A percentile compares a stretch with the other conserved stretches of the same genome.
Conservation (phyloP, 1,284 basidiomycete species). For the Naganishia albida region DNA sequence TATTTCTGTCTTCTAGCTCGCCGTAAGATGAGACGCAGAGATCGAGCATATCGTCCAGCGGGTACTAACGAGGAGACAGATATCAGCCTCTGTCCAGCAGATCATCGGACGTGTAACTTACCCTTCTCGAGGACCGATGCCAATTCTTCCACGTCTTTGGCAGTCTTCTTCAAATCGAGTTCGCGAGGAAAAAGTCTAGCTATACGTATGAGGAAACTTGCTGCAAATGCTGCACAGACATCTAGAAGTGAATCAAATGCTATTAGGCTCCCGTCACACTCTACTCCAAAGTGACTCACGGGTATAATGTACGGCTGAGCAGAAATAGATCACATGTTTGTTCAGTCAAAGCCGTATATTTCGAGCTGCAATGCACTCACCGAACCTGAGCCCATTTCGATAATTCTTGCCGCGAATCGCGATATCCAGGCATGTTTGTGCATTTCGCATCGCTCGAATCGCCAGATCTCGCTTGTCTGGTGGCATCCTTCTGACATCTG, state of each 20-base stretch:
- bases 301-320: conserved; percentile 34
- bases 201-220: conserved; percentile 81
- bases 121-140: conserved; percentile 73
- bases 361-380: conserved; percentile 52
- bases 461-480: conserved; percentile 52
- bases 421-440: conserved; percentile 52
- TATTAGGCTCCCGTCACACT: not conserved
- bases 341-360: conserved; percentile 26
- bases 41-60: conserved; percentile 83
- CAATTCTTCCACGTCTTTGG: conserved; percentile 74
- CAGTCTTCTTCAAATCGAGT: conserved; percentile 73
- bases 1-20: conserved; percentile 69
- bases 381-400: conserved; percentile 84
- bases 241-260: conserved; percentile 66
- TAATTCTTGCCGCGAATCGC: conserved; percentile 61
- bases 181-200: conserved; percentile 83
- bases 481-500: conserved; percentile 50
- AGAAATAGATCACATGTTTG: conserved; percentile 21
- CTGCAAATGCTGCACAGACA: conserved; percentile 87
- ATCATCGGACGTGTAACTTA: conserved; percentile 46
- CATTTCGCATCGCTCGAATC: conserved; percentile 53
- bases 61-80: conserved; percentile 62
- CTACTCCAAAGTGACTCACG: conserved; percentile 54
- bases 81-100: not conserved
- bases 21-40: conserved; percentile 81